Evolutionary conservation across 306 rosid species (phyloP), one percentile per base, ranked within the genome.

Genomic region (Vigna reflexopilosa): DNA sequence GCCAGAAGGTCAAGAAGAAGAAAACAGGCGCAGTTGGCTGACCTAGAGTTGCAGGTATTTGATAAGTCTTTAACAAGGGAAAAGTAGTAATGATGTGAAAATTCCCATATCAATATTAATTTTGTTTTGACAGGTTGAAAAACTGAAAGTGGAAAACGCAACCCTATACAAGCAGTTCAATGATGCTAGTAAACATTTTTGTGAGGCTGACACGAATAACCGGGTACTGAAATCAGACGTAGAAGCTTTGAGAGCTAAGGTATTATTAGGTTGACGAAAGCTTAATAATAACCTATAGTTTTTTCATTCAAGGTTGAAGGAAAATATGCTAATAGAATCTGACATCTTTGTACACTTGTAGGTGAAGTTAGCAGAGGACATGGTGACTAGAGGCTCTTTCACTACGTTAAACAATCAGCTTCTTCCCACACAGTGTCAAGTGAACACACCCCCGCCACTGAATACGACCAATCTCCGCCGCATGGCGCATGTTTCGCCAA

Each of bases 241-340:
- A 24, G 98, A 96, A 82, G 99, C 98, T 7, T 70, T 96, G 84
- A 96, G 97, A 87, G 99, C 99, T 28, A 96, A 87, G 98, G 98
- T 90, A 88, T 30, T 34, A 62, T 42, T 42, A 9, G 47, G 47
- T 42, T 42, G 47, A 45, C 3, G 48, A 49, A n/a, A 9, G 50
- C 50, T 38, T 4, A 4, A 42, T 42, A 9, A 9, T 42, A 30
- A 3, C 34, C 5, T 13, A 16, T 50, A 59, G 70, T 36, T 36
- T 36, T 42, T 20, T 9, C 13, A 12, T 11, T 42, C 13, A 12
- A 67, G 72, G 26, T 9, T n/a, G 26, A 63, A 9, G 49, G 15
- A 15, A 63, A 63, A 34, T 34, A 63, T 34, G 14, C 7, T 1
- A 63, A 32, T 16, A 62, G 49, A 38, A 65, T 38, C 40, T 17